A percentile compares a stretch with the other conserved stretches of the same genome.
Conservation (phyloP, 108 stramenopile species). For the Parmales sp. region DNA sequence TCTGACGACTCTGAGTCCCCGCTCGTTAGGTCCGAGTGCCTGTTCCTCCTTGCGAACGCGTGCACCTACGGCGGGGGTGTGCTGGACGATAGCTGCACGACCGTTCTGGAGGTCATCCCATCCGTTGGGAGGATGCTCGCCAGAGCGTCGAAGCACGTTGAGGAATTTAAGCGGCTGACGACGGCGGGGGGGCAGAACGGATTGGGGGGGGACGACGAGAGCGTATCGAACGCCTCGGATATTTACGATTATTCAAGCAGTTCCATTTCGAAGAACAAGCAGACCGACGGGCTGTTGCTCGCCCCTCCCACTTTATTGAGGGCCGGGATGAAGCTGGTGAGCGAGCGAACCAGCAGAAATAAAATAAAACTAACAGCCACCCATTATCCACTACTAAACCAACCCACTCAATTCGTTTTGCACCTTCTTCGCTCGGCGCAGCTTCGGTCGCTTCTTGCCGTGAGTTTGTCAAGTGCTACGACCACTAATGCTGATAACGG, state of each 20-base stretch:
- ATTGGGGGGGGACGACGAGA: background rate
- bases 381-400: background rate
- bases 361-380: background rate
- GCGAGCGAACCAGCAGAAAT: background rate
- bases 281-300: background rate
- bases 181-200: background rate
- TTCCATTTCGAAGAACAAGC: no score
- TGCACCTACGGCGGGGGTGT: background rate
- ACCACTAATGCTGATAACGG: no score
- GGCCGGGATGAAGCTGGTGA: conserved; percentile 4
- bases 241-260: background rate
- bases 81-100: background rate
- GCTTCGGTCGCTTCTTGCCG: no score
- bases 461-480: no score
- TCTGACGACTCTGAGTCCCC: conserved; percentile 7
- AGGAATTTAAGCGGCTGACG: background rate
- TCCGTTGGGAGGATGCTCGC: background rate
- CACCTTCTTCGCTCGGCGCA: no score
- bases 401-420: no score
- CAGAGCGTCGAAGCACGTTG: background rate
- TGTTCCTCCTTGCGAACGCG: background rate
- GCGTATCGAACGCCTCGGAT: background rate
- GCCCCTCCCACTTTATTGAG: background rate
- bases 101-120: conserved; percentile 5
- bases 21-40: conserved; percentile 2